phyloP scores from a whole-genome alignment of 306 rosid genomes.

The Arachis hypogaea region DNA sequence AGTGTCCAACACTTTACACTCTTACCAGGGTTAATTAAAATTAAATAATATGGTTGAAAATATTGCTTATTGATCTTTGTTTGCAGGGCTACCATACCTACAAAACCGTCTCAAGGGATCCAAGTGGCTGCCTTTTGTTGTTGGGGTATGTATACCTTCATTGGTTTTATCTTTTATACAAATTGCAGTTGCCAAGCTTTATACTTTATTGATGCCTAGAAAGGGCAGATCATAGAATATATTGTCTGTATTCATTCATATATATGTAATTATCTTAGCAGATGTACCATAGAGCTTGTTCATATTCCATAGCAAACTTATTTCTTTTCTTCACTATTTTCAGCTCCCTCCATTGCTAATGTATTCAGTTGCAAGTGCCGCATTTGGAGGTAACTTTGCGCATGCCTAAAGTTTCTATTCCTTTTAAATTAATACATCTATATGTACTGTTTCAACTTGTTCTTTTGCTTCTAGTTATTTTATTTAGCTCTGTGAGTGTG shows the following conservation, averaged over 20 bases:
- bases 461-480: not conserved
- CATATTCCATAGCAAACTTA: slow-evolving; percentile 33
- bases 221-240: slow-evolving; percentile 21
- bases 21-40: not conserved
- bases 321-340: slow-evolving; percentile 19
- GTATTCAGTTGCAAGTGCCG: slow-evolving; percentile 77
- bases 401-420: slow-evolving; percentile 1
- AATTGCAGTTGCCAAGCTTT: slow-evolving; percentile 12
- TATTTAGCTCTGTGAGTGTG: not conserved
- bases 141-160: slow-evolving; percentile 68
- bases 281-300: slow-evolving; percentile 20
- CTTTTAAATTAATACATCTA: not conserved
- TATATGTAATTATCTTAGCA: not conserved
- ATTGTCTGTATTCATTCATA: slow-evolving; percentile 21
- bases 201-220: slow-evolving; percentile 19
- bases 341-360: slow-evolving; percentile 88
- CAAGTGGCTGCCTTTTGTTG: slow-evolving; percentile 92
- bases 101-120: slow-evolving; percentile 87
- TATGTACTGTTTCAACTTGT: not conserved
- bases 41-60: slow-evolving; percentile 12
- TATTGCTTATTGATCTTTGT: slow-evolving; percentile 42
- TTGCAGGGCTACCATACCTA: slow-evolving; percentile 83
- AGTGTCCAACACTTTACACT: not conserved
- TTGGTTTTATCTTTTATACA: slow-evolving; percentile 23
- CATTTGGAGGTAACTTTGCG: slow-evolving; percentile 75